Percentiles rank a stretch among this genome's conserved stretches.
Evolutionary conservation across 2,329 filamentous ascomycete species (phyloP).

Genomic region (Clathrospora elynae): DNA sequence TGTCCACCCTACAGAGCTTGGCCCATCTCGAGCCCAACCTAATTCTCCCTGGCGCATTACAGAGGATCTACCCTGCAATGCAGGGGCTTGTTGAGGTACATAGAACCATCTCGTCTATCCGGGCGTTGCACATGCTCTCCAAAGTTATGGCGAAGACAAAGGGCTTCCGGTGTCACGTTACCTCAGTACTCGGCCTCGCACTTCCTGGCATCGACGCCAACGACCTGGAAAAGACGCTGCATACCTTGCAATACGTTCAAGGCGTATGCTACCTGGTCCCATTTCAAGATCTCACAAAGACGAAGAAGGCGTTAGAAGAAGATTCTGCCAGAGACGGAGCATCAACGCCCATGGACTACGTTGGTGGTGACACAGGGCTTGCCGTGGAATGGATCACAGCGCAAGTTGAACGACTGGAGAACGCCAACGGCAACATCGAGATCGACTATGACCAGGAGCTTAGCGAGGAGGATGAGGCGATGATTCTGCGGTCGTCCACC

Average conservation of each 20-base stretch:
- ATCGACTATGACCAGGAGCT: constrained; percentile 85
- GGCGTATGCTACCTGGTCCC: constrained; percentile 96
- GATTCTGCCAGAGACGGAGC: constrained; percentile 29
- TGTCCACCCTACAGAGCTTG: constrained; percentile 85
- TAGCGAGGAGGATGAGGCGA: constrained; percentile 81
- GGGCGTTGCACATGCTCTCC: constrained; percentile 88
- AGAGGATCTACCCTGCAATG: constrained; percentile 95
- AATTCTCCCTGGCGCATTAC: constrained; percentile 88
- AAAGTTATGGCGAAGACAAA: constrained; percentile 90
- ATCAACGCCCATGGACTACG: constrained; percentile 42
- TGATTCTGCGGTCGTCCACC: constrained; percentile 90
- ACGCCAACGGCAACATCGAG: constrained; percentile 80
- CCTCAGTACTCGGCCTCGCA: constrained; percentile 87
- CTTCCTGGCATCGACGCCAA: constrained; percentile 97
- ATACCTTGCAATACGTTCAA: constrained; percentile 93
- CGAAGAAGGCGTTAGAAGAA: constrained; percentile 36
- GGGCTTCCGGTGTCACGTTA: constrained; percentile 96
- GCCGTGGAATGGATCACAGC: constrained; percentile 93
- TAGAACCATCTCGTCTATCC: constrained; percentile 89
- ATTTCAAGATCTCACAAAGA: constrained; percentile 78
- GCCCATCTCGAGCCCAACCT: constrained; percentile 89
- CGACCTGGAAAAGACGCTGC: constrained; percentile 93
- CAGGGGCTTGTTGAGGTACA: constrained; percentile 97
- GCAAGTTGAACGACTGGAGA: constrained; percentile 92
- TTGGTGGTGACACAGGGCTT: constrained; percentile 56